These are phyloP conservation scores for Tricholoma sp. DNA, from an alignment of 768 basidiomycete genomes.

Conservation along the genomic window DNA sequence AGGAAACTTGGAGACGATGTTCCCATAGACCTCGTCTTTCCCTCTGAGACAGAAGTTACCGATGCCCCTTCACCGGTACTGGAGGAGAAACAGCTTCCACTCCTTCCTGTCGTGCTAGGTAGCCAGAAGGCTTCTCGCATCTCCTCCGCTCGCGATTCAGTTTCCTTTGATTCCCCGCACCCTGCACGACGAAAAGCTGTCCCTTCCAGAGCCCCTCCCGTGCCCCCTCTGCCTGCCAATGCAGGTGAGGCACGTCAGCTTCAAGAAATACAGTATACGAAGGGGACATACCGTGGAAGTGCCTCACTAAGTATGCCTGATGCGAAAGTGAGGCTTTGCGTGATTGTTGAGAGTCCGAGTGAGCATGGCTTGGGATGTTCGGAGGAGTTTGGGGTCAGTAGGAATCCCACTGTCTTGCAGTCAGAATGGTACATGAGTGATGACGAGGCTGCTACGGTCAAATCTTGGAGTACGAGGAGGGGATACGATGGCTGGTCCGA, in stretches of 20 bases:
- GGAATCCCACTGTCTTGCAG: conserved; percentile 5
- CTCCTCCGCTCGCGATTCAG: neutral
- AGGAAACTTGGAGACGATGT: conserved; percentile 60
- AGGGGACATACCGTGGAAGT: neutral
- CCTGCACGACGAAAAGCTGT: neutral
- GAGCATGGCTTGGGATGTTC: conserved; percentile 22
- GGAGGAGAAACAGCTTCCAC: neutral
- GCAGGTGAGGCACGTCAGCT: neutral
- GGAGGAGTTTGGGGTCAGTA: conserved; percentile 20
- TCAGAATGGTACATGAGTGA: conserved; percentile 13
- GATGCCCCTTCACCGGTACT: neutral
- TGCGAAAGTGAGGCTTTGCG: conserved; percentile 17
- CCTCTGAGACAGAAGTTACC: conserved; percentile 12
- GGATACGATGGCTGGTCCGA: conserved; percentile 22
- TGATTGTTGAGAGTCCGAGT: conserved; percentile 31
- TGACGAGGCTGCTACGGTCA: conserved; percentile 18
- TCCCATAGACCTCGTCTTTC: conserved; percentile 58
- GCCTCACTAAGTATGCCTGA: neutral
- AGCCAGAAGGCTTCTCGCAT: neutral
- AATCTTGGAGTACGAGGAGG: conserved; percentile 19
- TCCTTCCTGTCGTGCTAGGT: neutral
- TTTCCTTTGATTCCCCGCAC: neutral
- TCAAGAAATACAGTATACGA: neutral
- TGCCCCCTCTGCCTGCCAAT: neutral
- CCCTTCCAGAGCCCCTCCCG: neutral